Evolutionary conservation across 2,329 filamentous ascomycete species (phyloP), one percentile per base, ranked within the genome.

Genomic region (Elsinoe necatrix): DNA sequence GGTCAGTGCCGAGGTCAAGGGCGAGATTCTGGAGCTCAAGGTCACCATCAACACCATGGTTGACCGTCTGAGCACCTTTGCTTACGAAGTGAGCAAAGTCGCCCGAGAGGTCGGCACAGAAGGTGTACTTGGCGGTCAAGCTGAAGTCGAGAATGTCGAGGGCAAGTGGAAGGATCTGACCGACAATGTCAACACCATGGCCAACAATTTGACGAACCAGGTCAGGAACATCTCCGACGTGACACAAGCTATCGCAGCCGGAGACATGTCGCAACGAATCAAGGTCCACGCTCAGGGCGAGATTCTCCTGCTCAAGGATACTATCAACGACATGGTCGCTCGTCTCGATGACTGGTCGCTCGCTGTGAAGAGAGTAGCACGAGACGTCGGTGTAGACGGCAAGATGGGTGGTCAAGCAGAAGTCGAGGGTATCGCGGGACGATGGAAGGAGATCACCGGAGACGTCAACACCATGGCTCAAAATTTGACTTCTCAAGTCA

Each of bases 351-450:
- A 92, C 62, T 97, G 96, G 81, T 95, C 91, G 57, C 90, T 95
- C 63, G 91, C 95, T 68, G 87, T 98, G 61, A 93, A 97, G 73
- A 83, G 91, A 64, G 92, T 98, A 27, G 92, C 92, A 58, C 91
- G 93, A 66, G 93, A 97, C 71, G 93, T 97, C 63, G 92, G 92
- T 63, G 92, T 97, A 54, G 93, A 97, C 66, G 92, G 92, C 61
- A 97, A 96, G 76, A 95, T 98, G 89, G 92, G 92, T 65, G 92
- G 92, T 16, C 93, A 98, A 70, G 93, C 92, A 60, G 91, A 96
- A 68, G 88, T 96, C 52, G 88, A 89, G 62, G 91, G 91, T 58
- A 85, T 97, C 58, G 89, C 91, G 64, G 92, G 92, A 61, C 84
- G 91, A 56, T 98, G 92, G 93, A 96, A 95, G 69, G 92, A 98